Evolutionary conservation across 192 early-diverging fungal genomes (phyloP), one percentile per base, ranked within the genome.

Genomic region (Helicostylum pulchrum): DNA sequence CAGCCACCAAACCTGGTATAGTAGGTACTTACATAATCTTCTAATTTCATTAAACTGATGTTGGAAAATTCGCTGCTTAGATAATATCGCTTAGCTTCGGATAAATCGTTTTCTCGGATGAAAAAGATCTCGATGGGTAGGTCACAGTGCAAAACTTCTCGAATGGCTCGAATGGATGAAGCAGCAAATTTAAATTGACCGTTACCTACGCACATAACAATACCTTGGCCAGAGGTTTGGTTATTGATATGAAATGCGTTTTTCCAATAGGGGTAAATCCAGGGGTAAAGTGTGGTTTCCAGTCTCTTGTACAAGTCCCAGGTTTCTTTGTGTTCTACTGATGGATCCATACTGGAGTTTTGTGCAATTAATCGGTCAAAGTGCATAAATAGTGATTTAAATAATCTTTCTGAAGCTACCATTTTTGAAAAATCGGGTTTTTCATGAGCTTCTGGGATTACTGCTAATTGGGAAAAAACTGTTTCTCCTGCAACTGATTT

Each of bases 91-190:
- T 78, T 63, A 10, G 64, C 63, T 30, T 14, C 20, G 0, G 76
- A 70, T 1, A 83, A 56, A 39, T 83, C 81, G 0, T 53, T 50
- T 0, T 77, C 71, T 20, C 78, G 80, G 26, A 75, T 71, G 36
- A 85, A 80, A 46, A 85, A 82, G 7, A 88, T 26, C 44, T 88
- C 77, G 30, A 88, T 83, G 8, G 83, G 87, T 14, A 88, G 57
- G 5, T 36, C 57, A 1, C 67, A 75, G 52, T 79, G 66, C 19
- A 75, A 53, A 10, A 55, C 46, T 44, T 75, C 69, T 39, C 77
- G 67, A 34, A 79, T 17, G 6, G 70, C 60, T 34, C 72, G 74
- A 17, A 79, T 79, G 4, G 73, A 59, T 1, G 77, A 73, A 0
- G 72, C 68, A 9, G 74, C 67, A 52, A 67, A 72, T 31, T 76